These are phyloP conservation scores for Ramularia endophylla DNA, from an alignment of 2,329 filamentous ascomycete genomes.

Conservation along the genomic window DNA sequence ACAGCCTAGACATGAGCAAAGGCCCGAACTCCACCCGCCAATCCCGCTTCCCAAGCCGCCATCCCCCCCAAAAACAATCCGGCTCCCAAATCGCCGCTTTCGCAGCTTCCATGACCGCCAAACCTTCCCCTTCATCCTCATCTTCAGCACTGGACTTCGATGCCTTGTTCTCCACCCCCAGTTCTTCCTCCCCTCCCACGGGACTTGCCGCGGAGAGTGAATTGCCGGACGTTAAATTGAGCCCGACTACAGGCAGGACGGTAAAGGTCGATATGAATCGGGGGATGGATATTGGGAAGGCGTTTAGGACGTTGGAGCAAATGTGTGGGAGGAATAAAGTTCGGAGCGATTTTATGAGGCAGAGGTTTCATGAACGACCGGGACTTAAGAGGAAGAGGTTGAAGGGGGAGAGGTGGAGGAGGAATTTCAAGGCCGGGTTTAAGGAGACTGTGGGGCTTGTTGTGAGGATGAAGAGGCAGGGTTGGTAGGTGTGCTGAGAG, in stretches of 20 bases:
- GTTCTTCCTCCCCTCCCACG: conserved; percentile 1
- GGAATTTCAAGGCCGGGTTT: conserved; percentile 64
- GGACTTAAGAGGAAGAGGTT: conserved; percentile 74
- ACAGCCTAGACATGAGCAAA: conserved; percentile 25
- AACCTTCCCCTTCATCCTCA: background rate
- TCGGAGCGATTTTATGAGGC: conserved; percentile 48
- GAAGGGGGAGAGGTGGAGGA: conserved; percentile 61
- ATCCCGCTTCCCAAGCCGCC: background rate
- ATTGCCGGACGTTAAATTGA: conserved; percentile 28
- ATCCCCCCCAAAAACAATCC: too few relatives aligned
- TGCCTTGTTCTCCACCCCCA: conserved; percentile 4
- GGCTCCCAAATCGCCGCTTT: too few relatives aligned
- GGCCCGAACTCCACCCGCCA: conserved; percentile 14
- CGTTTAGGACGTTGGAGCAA: conserved; percentile 41
- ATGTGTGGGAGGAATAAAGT: conserved; percentile 53
- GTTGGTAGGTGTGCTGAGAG: conserved; percentile 53
- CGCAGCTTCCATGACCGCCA: background rate
- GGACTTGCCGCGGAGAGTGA: background rate
- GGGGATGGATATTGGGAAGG: conserved; percentile 43
- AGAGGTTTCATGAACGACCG: conserved; percentile 68
- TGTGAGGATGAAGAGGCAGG: conserved; percentile 65
- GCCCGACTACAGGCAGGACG: conserved; percentile 36
- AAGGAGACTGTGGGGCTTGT: conserved; percentile 58
- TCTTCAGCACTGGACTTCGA: conserved; percentile 1
- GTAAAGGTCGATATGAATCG: conserved; percentile 31